Base-by-base conservation (phyloP, 2,329 filamentous ascomycete species). In the Achaetomium macrosporum region DNA sequence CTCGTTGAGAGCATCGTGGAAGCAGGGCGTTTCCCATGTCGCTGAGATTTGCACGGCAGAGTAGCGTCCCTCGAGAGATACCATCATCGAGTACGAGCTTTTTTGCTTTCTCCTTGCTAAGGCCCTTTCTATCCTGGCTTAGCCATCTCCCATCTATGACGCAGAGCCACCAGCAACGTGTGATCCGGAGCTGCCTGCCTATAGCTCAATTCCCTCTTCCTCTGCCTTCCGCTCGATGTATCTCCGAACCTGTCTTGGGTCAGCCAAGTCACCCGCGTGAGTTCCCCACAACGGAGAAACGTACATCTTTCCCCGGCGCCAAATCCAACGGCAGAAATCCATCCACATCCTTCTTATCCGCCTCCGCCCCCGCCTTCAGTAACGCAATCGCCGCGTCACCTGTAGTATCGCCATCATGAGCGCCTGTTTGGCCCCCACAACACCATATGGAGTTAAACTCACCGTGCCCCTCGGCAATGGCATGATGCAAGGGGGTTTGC, bases 401-500 rank as follows among this genome's bases (percentile, higher is more conserved):
- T 82, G 31, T 43, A n/a, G 4, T 35, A 3, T n/a, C 11, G 16
- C 8, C 10, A 42, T 29, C 5, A 29, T 11, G 2, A 11, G 11
- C 11, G 10, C 33, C 13, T 35, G 11, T 12, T 35, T 11, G 33
- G 5, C 33, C 13, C 11, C 4, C 5, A 15, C 13, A 11, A 8
- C 13, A 2, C 5, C 7, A 13, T 8, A 15, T 55, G 13, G 15
- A 13, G 25, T 51, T 2, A 45, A 25, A 41, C 74, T 39, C 64
- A 83, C 83, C 84, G 66, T 87, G 82, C 5, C 84, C 84, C 65
- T 93, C 88, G 2, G 86, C 85, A 59, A 91, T 73, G 12, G 88
- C 84, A 66, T 99, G 93, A 71, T 99, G 93, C 63, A 99, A 74
- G 3, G 93, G 86, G 20, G 93, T 97, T 67, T 88, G 84, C 1